Base-by-base conservation (phyloP, 2,329 filamentous ascomycete species). In the Alternaria conjuncta region DNA sequence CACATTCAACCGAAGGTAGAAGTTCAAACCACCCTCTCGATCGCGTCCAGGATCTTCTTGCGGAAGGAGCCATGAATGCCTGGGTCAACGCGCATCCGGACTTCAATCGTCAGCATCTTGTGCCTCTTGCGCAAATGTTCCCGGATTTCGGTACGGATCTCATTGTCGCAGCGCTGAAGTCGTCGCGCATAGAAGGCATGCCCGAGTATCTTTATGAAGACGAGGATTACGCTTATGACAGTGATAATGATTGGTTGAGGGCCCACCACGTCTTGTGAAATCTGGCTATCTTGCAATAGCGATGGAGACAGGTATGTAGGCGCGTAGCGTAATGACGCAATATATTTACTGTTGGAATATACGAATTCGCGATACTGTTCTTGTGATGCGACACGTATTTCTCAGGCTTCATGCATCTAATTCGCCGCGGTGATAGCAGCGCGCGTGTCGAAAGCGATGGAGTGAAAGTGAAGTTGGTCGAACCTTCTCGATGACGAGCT, bases 401-500 rank as follows among this genome's bases (percentile, higher is more conserved):
- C 1, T 41, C 15, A 10, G 18, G 18, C 8, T 10, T 8, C 3
- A 1, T 30, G 23, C 1, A 20, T 4, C 7, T 18, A 20, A n/a
- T 32, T 11, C 11, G 12, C 18, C 6, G 25, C n/a, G n/a, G 6
- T 21, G 28, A 32, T 7, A 32, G 28, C 18, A 23, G 18, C 18
- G 20, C 49, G 28, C 47, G 28, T 53, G 20, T 5, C 11, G 49
- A 30, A 41, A 20, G 36, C 2, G 36, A 58, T 59, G 49, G 60
- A 60, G 57, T 44, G 44, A 26, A 50, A 25, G 54, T 65, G 68
- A 73, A 67, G 60, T 50, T 54, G 60, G 68, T 75, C 68, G 73
- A 74, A 74, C 47, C 45, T 72, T 74, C 72, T 69, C 58, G 65
- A 65, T 51, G 60, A 57, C 25, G 63, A 62, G 59, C 63, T 61